Conservation (phyloP, 345 rosid genomes). For the Citrus glauca region DNA sequence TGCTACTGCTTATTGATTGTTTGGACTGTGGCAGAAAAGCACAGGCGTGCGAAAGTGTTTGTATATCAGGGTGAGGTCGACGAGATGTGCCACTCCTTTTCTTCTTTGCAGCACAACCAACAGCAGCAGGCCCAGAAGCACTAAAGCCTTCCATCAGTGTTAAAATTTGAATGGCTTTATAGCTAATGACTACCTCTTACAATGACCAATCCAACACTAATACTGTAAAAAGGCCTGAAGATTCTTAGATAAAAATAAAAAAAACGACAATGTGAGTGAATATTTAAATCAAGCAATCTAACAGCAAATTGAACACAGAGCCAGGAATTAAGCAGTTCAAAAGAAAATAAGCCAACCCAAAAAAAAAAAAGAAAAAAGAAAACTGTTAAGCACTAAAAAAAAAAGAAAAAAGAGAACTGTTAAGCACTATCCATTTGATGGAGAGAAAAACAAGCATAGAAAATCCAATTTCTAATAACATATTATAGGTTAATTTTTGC, state of each 20-base stretch:
- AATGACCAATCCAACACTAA: constrained; percentile 5
- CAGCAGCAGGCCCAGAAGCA: constrained; percentile 23
- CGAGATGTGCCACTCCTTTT: constrained; percentile 49
- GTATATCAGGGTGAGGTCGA: constrained; percentile 36
- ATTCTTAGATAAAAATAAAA: background rate
- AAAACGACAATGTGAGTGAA: background rate
- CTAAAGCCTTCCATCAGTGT: constrained; percentile 42
- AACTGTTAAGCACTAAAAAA: no score
- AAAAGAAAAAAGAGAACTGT: background rate
- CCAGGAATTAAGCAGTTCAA: background rate
- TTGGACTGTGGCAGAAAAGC: constrained; percentile 29
- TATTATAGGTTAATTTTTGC: background rate
- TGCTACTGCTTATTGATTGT: constrained; percentile 21
- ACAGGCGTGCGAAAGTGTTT: constrained; percentile 15
- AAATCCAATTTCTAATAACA: background rate
- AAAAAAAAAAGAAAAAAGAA: no score
- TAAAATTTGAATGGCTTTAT: background rate
- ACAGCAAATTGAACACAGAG: background rate
- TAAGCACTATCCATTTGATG: background rate
- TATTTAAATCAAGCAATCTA: background rate
- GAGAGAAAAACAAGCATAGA: background rate
- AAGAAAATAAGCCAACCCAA: background rate
- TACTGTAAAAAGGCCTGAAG: constrained; percentile 6
- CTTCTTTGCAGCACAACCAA: constrained; percentile 37
- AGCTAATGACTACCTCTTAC: background rate